These are phyloP conservation scores for Daldinia childiae DNA, from an alignment of 495 filamentous ascomycete species.

Conservation along the genomic window DNA sequence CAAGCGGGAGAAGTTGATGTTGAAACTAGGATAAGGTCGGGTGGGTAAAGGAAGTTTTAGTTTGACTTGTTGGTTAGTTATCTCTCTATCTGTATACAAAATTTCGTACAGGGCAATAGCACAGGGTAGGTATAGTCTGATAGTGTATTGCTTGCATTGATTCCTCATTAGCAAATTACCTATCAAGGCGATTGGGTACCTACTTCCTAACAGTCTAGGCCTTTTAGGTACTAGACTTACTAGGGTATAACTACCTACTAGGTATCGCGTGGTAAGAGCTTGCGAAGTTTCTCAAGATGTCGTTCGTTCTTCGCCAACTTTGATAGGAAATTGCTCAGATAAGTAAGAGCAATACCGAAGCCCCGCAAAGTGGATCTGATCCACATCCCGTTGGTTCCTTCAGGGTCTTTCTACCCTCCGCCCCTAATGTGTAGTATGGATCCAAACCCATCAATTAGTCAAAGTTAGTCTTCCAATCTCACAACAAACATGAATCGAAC, in stretches of 20 bases:
- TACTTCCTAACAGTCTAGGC: neutral
- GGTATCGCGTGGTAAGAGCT: neutral
- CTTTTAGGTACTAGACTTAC: neutral
- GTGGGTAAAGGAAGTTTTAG: neutral
- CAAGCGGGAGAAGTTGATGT: neutral
- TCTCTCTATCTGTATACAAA: neutral
- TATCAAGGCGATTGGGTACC: neutral
- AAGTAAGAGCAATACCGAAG: neutral
- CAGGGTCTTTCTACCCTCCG: neutral
- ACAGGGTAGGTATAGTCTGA: neutral
- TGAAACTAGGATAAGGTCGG: neutral
- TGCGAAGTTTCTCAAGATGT: neutral
- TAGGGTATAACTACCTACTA: neutral
- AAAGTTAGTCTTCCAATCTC: slow-evolving; percentile 16
- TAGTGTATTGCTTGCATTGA: neutral
- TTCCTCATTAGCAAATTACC: neutral
- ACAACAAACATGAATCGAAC: slow-evolving; percentile 31
- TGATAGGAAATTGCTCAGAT: neutral
- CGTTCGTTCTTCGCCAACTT: neutral
- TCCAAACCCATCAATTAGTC: slow-evolving; percentile 2
- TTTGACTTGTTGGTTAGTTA: neutral
- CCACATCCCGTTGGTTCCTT: slow-evolving; percentile 10
- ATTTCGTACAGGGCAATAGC: neutral
- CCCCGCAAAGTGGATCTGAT: neutral
- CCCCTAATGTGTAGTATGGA: slow-evolving; percentile 1